Percentiles rank a stretch among this genome's conserved stretches.
Evolutionary conservation across 31 red algal genomes (phyloP).

Genomic region (Porphyra umbilicalis): DNA sequence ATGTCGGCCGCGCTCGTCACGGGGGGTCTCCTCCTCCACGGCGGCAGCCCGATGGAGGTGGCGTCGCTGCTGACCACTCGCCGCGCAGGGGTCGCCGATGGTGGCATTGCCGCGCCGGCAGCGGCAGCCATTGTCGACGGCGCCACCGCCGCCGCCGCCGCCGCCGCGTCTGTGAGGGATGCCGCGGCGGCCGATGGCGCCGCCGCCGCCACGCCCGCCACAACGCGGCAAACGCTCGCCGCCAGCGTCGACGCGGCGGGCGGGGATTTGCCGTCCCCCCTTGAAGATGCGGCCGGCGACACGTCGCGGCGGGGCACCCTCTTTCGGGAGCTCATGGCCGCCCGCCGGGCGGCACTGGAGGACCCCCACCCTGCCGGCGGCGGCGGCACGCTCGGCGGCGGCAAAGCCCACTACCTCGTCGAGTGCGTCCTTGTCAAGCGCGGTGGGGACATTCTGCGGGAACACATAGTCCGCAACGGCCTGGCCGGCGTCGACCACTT

Average conservation of each 20-base stretch:
- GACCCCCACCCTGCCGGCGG: neutral
- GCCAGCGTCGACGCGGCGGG: no score
- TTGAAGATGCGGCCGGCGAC: no score
- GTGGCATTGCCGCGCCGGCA: no score
- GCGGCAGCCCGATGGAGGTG: no score
- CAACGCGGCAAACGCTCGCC: neutral
- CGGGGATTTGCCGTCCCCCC: no score
- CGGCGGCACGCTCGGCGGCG: neutral
- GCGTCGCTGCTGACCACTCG: neutral
- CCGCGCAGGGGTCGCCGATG: no score
- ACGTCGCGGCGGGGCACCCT: neutral
- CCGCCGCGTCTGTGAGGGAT: neutral
- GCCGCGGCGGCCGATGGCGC: no score
- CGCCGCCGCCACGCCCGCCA: neutral
- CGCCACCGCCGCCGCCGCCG: no score
- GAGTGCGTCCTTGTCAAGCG: neutral
- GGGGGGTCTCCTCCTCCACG: neutral
- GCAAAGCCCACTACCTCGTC: constrained; percentile 1
- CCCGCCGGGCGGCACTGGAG: neutral
- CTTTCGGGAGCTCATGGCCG: neutral
- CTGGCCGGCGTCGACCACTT: constrained; percentile 16
- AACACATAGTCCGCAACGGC: constrained; percentile 2
- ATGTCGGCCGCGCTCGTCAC: neutral
- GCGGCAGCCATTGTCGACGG: no score
- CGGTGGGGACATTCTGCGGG: constrained; percentile 1